Percentiles rank a stretch among this genome's conserved stretches.
Evolutionary conservation across 352 stramenopile genomes (phyloP).

Genomic region (Aphanomyces cochlioides): DNA sequence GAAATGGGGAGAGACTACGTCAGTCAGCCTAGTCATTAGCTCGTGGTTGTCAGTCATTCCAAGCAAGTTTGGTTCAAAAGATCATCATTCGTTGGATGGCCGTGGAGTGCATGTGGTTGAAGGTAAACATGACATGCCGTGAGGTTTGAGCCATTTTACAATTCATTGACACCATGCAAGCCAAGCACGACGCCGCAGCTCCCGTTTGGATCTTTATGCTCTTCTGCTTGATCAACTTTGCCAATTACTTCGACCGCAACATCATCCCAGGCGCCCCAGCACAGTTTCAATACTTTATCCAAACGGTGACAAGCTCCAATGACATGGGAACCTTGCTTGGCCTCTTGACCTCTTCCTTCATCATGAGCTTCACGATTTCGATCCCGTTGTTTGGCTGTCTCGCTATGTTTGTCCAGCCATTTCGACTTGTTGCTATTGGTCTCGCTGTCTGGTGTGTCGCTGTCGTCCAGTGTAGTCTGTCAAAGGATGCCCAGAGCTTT

Average conservation of each 20-base stretch:
- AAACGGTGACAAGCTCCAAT: slow-evolving; percentile 8
- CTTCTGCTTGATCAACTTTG: slow-evolving; percentile 20
- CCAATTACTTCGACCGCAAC: slow-evolving; percentile 27
- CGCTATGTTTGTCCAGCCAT: slow-evolving; percentile 49
- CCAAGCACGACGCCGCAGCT: no score
- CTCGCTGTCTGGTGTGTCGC: slow-evolving; percentile 53
- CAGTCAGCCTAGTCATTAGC: no score
- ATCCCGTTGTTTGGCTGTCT: slow-evolving; percentile 49
- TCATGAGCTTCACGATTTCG: slow-evolving; percentile 4
- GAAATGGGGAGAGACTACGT: no score
- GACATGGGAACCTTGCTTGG: slow-evolving; percentile 23
- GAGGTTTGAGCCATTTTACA: no score
- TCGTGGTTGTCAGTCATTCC: no score
- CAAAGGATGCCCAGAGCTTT: slow-evolving; percentile 44
- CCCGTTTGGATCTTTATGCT: not conserved
- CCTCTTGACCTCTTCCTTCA: slow-evolving; percentile 16
- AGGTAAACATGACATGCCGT: no score
- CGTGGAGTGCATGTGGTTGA: no score
- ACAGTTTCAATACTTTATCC: slow-evolving; percentile 26
- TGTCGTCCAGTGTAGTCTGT: slow-evolving; percentile 42
- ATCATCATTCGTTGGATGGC: no score
- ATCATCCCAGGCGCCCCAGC: slow-evolving; percentile 25
- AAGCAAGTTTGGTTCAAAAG: no score
- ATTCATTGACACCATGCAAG: no score
- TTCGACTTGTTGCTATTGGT: slow-evolving; percentile 48